Evolutionary conservation across 306 rosid genomes (phyloP).

Genomic region (Rosa lucieae): DNA sequence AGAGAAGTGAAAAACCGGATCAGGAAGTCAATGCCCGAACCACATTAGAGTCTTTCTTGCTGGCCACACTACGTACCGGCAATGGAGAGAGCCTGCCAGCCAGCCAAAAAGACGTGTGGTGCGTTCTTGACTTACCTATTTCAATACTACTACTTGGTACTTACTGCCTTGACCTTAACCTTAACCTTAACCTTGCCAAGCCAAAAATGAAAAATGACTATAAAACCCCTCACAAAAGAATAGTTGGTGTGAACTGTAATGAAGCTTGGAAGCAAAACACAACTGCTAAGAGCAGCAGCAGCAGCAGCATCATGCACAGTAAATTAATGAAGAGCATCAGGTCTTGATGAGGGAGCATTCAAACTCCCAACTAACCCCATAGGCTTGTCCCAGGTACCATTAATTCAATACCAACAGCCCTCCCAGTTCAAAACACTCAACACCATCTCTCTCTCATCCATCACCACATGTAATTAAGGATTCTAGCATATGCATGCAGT

Average conservation of each 20-base stretch:
- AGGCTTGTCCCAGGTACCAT: conserved; percentile 38
- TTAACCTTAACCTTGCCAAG: background rate
- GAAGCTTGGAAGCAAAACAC: conserved; percentile 45
- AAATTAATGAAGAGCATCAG: conserved; percentile 52
- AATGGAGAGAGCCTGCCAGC: background rate
- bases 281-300: conserved; percentile 23
- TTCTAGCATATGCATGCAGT: conserved; percentile 12
- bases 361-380: conserved; percentile 69
- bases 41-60: conserved; percentile 39
- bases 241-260: conserved; percentile 71
- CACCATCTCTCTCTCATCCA: conserved; percentile 26
- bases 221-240: conserved; percentile 9
- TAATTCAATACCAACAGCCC: conserved; percentile 48
- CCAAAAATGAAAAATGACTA: background rate
- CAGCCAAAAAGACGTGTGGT: conserved; percentile 46
- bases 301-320: conserved; percentile 47
- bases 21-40: conserved; percentile 96
- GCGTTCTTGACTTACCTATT: conserved; percentile 98
- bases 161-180: background rate
- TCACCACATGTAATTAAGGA: conserved; percentile 44
- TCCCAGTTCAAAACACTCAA: conserved; percentile 6
- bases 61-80: conserved; percentile 23
- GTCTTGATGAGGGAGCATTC: conserved; percentile 67
- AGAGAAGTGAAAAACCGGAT: background rate
- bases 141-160: conserved; percentile 6